Base-by-base conservation (phyloP, 805 yeast genomes). In the Candida sithepensis region DNA sequence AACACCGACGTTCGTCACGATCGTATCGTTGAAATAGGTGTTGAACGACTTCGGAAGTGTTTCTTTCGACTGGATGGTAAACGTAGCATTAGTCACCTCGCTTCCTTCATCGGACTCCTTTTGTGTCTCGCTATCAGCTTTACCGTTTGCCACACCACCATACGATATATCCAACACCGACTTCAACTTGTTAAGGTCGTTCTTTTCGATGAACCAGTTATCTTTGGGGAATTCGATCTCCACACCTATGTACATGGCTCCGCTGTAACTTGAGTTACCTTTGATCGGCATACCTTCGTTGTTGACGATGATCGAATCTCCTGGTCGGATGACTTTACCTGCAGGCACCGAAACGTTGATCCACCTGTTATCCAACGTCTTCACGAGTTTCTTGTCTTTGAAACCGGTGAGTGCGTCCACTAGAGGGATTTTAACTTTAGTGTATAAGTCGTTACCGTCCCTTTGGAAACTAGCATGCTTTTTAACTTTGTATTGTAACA, bases 331-430 rank as follows among this genome's bases (percentile, higher is more conserved):
- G 5, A 92, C 96, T 64, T 84, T 85, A 1, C 97, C 97, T 4
- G 75, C 69, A 1, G 91, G 90, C 0, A 84, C 77, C 0, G 79
- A 70, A 13, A 91, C 62, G 44, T 76, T 76, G 13, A 90, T 65
- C 33, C 81, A 78, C 52, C 97, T 79, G 16, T 85, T 91, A 65
- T 94, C 98, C 46, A 91, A 73, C 53, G 88, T 94, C 53, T 78
- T 78, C 9, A 85, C 68, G 2, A 89, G 71, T 12, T 78, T 75
- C 44, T 78, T 75, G 23, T 82, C 71, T 32, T 77, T 69, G 58
- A 91, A 85, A 2, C 98, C 98, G 49, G 88, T 78, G n/a, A 92
- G 71, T 0, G 97, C 84, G 54, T 92, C 98, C 13, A 79, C 79
- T 44, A 92, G 70, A 2, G 95, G 73, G 36, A 92, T 78, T 7